phyloP scores from a whole-genome alignment of 768 basidiomycete genomes.

The Panellus pusillus region DNA sequence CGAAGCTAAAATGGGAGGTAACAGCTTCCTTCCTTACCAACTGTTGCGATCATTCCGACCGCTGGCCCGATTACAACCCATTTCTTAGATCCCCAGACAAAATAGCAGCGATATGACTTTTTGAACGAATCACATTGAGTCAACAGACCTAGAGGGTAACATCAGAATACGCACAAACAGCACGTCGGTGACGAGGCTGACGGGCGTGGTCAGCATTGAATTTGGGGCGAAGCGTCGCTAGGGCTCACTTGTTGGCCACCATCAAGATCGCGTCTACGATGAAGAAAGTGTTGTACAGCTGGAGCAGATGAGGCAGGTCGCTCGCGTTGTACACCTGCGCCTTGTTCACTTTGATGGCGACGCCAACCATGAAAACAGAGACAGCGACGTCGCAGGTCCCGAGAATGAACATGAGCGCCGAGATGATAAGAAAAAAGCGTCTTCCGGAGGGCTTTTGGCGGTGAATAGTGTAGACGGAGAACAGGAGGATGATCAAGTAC shows the following conservation, averaged over 20 bases:
- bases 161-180: neutral
- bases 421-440: conserved; percentile 3
- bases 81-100: conserved; percentile 7
- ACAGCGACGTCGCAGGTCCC: conserved; percentile 1
- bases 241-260: conserved; percentile 8
- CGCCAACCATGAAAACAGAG: neutral
- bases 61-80: conserved; percentile 1
- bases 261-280: conserved; percentile 1
- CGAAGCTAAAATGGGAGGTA: neutral
- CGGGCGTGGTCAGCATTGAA: neutral
- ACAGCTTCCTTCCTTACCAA: neutral
- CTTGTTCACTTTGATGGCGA: conserved; percentile 5
- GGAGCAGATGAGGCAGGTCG: neutral
- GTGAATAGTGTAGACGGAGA: conserved; percentile 7
- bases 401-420: conserved; percentile 5
- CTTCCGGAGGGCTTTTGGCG: conserved; percentile 1
- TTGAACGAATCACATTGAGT: neutral
- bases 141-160: neutral
- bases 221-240: neutral
- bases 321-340: neutral
- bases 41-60: conserved; percentile 2
- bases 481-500: conserved; percentile 2
- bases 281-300: neutral
- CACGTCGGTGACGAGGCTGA: conserved; percentile 3
- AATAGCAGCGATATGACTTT: conserved; percentile 8